Evolutionary conservation across 2,329 filamentous ascomycete genomes (phyloP).

Genomic region (Colletotrichum sp.): DNA sequence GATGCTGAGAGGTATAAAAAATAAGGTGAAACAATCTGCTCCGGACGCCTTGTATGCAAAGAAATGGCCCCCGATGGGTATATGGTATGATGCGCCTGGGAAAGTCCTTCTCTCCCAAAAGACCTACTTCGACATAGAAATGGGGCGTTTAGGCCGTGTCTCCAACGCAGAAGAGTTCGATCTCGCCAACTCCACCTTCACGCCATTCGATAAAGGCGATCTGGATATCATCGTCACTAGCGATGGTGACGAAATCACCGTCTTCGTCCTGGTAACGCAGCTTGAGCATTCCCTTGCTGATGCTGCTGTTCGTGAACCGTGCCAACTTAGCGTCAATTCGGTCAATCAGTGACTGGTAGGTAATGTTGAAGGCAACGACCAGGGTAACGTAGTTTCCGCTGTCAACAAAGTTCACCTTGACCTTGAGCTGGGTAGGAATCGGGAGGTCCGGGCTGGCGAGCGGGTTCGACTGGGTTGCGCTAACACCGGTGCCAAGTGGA

Average conservation of each 20-base stretch:
- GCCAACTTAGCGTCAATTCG: constrained; percentile 95
- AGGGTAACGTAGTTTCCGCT: constrained; percentile 87
- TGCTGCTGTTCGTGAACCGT: constrained; percentile 82
- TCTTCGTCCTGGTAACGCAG: constrained; percentile 92
- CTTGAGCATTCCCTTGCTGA: constrained; percentile 81
- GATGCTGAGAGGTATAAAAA: constrained; percentile 20
- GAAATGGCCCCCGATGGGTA: constrained; percentile 21
- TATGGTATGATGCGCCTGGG: constrained; percentile 23
- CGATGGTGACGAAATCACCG: constrained; percentile 90
- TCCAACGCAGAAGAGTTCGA: constrained; percentile 81
- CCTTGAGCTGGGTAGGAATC: constrained; percentile 81
- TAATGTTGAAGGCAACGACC: constrained; percentile 95
- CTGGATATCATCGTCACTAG: constrained; percentile 95
- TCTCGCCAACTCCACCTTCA: constrained; percentile 85
- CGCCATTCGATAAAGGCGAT: constrained; percentile 96
- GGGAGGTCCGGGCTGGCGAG: constrained; percentile 54
- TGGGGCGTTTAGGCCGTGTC: constrained; percentile 36
- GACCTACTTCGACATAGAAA: constrained; percentile 13
- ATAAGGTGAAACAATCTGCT: constrained; percentile 18
- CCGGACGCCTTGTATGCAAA: constrained; percentile 24
- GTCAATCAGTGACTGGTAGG: constrained; percentile 91
- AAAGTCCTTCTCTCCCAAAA: constrained; percentile 12
- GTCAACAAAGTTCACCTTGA: constrained; percentile 86
- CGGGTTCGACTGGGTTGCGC: constrained; percentile 29
- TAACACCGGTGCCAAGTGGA: constrained; percentile 39